Evolutionary conservation across 441 rosid species (phyloP).

Genomic region (Lepidium campestre): DNA sequence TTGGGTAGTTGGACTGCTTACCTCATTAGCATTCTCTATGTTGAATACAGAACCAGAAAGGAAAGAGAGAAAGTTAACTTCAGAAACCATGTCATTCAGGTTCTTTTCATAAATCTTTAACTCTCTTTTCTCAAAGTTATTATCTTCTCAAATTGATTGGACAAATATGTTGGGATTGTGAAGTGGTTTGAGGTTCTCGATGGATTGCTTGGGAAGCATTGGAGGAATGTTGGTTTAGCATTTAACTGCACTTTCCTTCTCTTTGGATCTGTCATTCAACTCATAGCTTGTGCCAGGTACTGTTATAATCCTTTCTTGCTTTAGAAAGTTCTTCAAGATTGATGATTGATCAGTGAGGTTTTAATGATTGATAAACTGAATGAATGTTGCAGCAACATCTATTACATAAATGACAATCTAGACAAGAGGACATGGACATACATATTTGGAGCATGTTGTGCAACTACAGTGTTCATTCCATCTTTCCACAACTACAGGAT

Average conservation of each 20-base stretch:
- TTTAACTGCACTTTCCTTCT: constrained; percentile 76
- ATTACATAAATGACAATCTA: constrained; percentile 70
- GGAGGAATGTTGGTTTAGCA: constrained; percentile 84
- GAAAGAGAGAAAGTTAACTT: constrained; percentile 74
- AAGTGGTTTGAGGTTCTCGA: constrained; percentile 85
- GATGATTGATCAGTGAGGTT: neutral
- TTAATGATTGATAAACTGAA: neutral
- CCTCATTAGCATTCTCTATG: constrained; percentile 64
- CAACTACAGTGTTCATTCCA: constrained; percentile 76
- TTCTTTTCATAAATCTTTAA: neutral
- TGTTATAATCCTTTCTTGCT: neutral
- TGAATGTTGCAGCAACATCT: constrained; percentile 52
- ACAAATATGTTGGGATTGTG: neutral
- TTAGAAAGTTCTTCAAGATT: neutral
- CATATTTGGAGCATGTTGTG: constrained; percentile 76
- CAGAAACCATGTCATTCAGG: constrained; percentile 84
- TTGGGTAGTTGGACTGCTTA: constrained; percentile 81
- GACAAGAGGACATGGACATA: constrained; percentile 84
- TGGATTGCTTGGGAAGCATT: constrained; percentile 69
- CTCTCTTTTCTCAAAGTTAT: neutral
- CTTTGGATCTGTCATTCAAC: constrained; percentile 80
- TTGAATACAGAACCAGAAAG: constrained; percentile 70
- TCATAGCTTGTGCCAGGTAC: constrained; percentile 80
- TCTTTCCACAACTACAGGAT: constrained; percentile 80
- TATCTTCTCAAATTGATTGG: neutral